Conservation (phyloP, 352 stramenopile genomes). For the Pythium brachiatum region DNA sequence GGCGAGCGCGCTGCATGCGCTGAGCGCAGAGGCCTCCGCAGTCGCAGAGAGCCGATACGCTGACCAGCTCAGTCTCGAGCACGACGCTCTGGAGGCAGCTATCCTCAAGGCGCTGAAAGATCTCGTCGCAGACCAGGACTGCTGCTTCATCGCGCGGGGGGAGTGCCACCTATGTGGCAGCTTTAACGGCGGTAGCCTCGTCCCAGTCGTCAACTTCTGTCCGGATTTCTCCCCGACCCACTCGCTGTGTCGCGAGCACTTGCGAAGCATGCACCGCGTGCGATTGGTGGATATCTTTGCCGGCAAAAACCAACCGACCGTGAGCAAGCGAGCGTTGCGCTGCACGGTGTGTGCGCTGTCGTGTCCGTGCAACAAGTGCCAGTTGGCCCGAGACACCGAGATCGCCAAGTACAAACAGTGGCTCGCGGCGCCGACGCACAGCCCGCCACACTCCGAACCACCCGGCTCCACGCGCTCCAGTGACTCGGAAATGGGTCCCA, state of each 20-base stretch:
- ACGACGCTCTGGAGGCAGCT: constrained; percentile 36
- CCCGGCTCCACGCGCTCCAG: neutral
- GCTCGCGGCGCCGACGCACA: constrained; percentile 9
- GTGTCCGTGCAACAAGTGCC: constrained; percentile 62
- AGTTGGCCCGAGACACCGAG: constrained; percentile 32
- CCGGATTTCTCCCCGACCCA: constrained; percentile 58
- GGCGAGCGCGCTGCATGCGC: neutral
- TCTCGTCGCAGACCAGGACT: constrained; percentile 53
- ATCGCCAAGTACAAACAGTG: constrained; percentile 31
- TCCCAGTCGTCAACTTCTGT: constrained; percentile 79
- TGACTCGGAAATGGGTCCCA: neutral
- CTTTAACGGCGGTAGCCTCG: constrained; percentile 35
- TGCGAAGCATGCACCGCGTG: constrained; percentile 69
- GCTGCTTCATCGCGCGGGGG: constrained; percentile 72
- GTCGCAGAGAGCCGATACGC: neutral
- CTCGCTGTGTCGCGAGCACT: constrained; percentile 70
- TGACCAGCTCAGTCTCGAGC: constrained; percentile 38
- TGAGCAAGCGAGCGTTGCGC: constrained; percentile 58
- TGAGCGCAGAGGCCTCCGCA: neutral
- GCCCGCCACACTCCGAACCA: neutral
- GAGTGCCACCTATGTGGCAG: constrained; percentile 65
- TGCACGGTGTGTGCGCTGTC: constrained; percentile 59
- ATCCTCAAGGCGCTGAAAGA: constrained; percentile 57
- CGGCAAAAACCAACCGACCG: constrained; percentile 59
- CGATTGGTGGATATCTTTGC: constrained; percentile 74